Evolutionary conservation across 306 rosid genomes (phyloP), one percentile per base, ranked within the genome.

Genomic region (Trifolium fragiferum): DNA sequence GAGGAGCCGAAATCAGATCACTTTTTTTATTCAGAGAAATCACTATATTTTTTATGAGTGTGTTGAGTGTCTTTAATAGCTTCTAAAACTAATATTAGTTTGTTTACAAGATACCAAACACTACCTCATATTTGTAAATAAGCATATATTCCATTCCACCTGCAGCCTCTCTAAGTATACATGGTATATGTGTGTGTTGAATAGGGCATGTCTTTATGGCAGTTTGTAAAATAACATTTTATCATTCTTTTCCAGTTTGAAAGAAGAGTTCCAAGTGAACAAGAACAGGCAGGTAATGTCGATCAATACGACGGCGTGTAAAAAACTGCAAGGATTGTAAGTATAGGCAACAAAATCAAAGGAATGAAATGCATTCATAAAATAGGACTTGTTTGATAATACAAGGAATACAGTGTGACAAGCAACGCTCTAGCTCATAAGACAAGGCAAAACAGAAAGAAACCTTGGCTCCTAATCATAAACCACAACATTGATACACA

Each of bases 401-500:
- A 63, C 57, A 66, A 37, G 75, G 20, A 71, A 77, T 64, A 63
- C 80, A 62, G 60, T 47, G 84, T 62, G 80, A 74, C 80, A 77
- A 58, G 47, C 78, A 77, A 73, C 30, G 70, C 84, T 72, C 77
- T 80, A 79, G 66, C 66, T 68, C 82, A 68, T 72, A 84, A 53
- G 73, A 76, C 74, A 66, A 83, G 84, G 84, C 87, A 76, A 84
- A 76, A 72, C 77, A 83, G 69, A 62, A 69, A 77, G 86, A 84
- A 83, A 84, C 68, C 82, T 72, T 54, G 76, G 76, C 81, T 66
- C 82, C 81, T 71, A 73, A 87, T 72, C 71, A 80, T 80, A 78
- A 84, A 89, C 80, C 85, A 91, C 83, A 83, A 90, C 87, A 85
- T 80, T 79, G 80, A 87, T 73, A 81, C 82, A 81, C 82, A 87